Conservation (phyloP, 768 basidiomycete genomes). For the Calocybe indica region DNA sequence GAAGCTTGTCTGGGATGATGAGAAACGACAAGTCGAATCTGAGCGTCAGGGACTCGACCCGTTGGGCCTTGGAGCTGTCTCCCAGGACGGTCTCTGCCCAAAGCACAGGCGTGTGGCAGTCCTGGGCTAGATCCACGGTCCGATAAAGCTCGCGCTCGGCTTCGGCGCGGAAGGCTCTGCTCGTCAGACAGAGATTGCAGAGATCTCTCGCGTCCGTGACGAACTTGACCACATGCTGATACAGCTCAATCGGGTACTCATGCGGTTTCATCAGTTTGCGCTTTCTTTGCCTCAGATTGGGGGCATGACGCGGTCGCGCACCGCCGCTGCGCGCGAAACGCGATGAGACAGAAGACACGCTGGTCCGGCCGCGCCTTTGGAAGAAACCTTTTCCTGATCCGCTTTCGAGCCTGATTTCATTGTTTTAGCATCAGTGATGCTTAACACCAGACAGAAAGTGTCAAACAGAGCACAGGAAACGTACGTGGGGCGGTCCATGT, state of each 20-base stretch:
- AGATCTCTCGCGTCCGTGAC: constrained; percentile 10
- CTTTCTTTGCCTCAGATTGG: neutral
- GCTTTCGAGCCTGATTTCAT: no score
- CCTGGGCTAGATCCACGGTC: constrained; percentile 10
- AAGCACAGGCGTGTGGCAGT: constrained; percentile 9
- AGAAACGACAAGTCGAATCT: constrained; percentile 14
- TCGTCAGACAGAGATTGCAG: constrained; percentile 10
- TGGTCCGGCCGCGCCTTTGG: no score
- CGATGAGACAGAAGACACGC: no score
- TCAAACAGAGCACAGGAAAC: no score
- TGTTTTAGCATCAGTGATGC: no score
- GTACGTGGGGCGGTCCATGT: no score
- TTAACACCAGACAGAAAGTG: no score
- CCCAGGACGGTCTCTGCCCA: constrained; percentile 13
- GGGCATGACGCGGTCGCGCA: neutral
- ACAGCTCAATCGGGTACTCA: constrained; percentile 11
- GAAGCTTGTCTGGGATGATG: constrained; percentile 12
- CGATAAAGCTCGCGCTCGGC: constrained; percentile 14
- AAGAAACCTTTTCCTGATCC: no score
- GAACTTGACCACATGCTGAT: constrained; percentile 10
- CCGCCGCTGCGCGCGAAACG: no score
- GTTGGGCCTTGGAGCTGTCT: constrained; percentile 7
- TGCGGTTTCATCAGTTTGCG: neutral
- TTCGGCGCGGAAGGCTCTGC: constrained; percentile 10
- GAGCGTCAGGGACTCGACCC: constrained; percentile 11